These are phyloP conservation scores for Sporothrix brasiliensis DNA, from an alignment of 2,329 filamentous ascomycete species.

Conservation along the genomic window DNA sequence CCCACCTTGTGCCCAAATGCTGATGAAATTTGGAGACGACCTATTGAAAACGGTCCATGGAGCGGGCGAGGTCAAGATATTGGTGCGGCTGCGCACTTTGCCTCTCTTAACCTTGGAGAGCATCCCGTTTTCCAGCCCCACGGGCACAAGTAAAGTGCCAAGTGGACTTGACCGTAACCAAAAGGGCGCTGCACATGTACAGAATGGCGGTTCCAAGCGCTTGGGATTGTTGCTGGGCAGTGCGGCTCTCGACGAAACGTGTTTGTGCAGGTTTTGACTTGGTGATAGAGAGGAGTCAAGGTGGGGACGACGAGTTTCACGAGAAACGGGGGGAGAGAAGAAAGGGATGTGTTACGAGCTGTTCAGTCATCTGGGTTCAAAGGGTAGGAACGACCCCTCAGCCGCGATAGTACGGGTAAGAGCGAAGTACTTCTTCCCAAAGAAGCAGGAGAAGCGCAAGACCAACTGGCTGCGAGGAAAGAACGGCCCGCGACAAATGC, in stretches of 20 bases:
- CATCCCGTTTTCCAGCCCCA: not conserved
- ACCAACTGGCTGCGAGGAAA: not conserved
- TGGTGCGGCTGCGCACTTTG: constrained; percentile 7
- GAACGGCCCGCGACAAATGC: not conserved
- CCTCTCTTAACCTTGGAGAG: not conserved
- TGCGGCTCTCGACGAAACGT: constrained; percentile 8
- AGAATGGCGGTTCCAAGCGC: constrained; percentile 4
- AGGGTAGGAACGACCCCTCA: not conserved
- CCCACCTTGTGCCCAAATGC: constrained; percentile 7
- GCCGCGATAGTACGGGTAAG: not conserved
- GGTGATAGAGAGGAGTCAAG: not conserved
- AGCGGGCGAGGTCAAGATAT: not conserved
- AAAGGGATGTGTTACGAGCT: not conserved
- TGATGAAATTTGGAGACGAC: constrained; percentile 16
- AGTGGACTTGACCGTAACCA: not conserved
- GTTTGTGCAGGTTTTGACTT: not conserved
- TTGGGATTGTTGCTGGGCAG: constrained; percentile 11
- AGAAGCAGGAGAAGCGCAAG: constrained; percentile 17
- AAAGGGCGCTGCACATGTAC: not conserved
- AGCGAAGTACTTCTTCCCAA: constrained; percentile 2
- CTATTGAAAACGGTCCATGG: not conserved
- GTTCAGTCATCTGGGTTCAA: not conserved
- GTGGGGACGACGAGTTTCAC: not conserved
- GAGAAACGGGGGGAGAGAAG: not conserved
- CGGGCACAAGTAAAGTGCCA: not conserved